Percentiles rank a stretch among this genome's conserved stretches.
Evolutionary conservation across 805 yeast species (phyloP).

Genomic region (Candida golubevii): DNA sequence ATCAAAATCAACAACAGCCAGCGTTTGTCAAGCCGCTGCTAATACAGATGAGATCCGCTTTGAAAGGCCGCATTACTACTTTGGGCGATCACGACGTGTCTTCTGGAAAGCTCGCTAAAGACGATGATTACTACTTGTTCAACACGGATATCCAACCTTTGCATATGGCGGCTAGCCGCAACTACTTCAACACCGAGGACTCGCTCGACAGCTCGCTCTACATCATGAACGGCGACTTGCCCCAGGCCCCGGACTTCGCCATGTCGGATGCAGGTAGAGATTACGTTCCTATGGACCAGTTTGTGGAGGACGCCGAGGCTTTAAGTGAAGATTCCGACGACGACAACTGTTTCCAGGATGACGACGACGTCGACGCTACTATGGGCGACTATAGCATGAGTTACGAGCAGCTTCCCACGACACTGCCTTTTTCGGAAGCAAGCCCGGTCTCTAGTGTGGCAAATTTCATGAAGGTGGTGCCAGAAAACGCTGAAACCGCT

Average conservation of each 20-base stretch:
- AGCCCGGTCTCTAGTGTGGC: not conserved
- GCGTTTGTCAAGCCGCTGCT: conserved; percentile 13
- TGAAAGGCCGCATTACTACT: conserved; percentile 29
- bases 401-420: conserved; percentile 6
- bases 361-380: conserved; percentile 23
- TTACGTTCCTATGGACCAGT: conserved; percentile 29
- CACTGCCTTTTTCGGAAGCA: conserved; percentile 4
- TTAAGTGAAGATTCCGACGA: conserved; percentile 38
- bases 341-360: conserved; percentile 36
- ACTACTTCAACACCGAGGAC: conserved; percentile 23
- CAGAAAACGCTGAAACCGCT: not conserved
- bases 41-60: conserved; percentile 4
- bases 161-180: conserved; percentile 26
- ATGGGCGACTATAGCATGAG: conserved; percentile 11
- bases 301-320: conserved; percentile 42
- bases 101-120: conserved; percentile 20
- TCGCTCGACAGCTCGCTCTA: conserved; percentile 27
- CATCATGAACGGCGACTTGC: conserved; percentile 14
- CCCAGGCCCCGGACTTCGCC: conserved; percentile 6
- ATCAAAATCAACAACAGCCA: conserved; percentile 3
- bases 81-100: conserved; percentile 21
- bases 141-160: conserved; percentile 42
- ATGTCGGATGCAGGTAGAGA: conserved; percentile 28
- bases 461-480: conserved; percentile 7
- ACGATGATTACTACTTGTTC: conserved; percentile 36